phyloP scores from a whole-genome alignment of 371 early-diverging fungal genomes.

The Gilbertella persicaria region DNA sequence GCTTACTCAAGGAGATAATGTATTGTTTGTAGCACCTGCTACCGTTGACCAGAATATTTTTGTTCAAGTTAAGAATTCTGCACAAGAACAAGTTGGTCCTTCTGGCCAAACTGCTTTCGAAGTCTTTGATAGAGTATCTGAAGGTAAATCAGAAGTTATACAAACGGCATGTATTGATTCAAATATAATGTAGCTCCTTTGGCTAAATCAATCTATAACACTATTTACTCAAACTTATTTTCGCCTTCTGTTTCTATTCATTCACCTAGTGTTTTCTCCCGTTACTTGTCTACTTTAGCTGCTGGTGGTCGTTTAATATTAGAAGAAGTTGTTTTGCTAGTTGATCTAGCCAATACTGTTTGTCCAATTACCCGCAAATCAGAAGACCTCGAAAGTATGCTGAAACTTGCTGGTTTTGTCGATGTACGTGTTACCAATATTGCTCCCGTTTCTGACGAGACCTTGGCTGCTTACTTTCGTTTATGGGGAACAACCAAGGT shows the following conservation, averaged over 20 bases:
- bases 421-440: conserved; percentile 36
- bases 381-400: conserved; percentile 42
- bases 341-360: conserved; percentile 32
- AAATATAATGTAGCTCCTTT: conserved; percentile 62
- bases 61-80: conserved; percentile 25
- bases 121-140: conserved; percentile 46
- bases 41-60: conserved; percentile 35
- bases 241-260: conserved; percentile 39
- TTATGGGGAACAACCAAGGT: conserved; percentile 47
- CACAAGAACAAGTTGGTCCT: conserved; percentile 49
- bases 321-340: conserved; percentile 37
- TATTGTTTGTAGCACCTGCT: conserved; percentile 42
- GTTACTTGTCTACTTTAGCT: conserved; percentile 36
- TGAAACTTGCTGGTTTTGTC: conserved; percentile 50
- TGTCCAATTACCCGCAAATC: conserved; percentile 48
- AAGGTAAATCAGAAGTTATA: conserved; percentile 30
- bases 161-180: conserved; percentile 63
- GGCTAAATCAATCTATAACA: conserved; percentile 28
- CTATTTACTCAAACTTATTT: conserved; percentile 43
- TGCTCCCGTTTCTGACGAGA: conserved; percentile 43
- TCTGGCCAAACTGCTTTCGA: conserved; percentile 39
- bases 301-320: conserved; percentile 39
- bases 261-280: conserved; percentile 40
- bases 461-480: conserved; percentile 40
- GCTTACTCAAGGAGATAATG: conserved; percentile 25